Evolutionary conservation across 345 rosid genomes (phyloP).

Genomic region (Dipteronia sinensis): DNA sequence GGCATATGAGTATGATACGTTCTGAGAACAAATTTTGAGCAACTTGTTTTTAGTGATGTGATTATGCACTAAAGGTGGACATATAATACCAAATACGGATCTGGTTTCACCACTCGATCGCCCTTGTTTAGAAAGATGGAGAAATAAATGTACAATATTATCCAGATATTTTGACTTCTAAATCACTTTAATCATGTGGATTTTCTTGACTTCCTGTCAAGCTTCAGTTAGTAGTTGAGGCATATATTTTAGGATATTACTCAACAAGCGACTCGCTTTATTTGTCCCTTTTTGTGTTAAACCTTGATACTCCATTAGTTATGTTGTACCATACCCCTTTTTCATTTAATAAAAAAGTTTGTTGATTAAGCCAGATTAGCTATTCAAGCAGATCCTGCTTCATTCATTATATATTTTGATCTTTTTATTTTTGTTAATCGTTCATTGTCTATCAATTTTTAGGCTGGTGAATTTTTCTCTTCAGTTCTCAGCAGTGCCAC

Average conservation of each 20-base stretch:
- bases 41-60: neutral
- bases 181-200: neutral
- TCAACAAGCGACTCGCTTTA: neutral
- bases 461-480: constrained; percentile 88
- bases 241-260: neutral
- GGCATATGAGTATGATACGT: neutral
- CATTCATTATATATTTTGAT: neutral
- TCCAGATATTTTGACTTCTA: neutral
- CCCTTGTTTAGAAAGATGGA: neutral
- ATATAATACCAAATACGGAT: neutral
- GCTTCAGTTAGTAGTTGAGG: neutral
- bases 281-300: neutral
- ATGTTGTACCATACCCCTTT: neutral
- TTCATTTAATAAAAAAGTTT: neutral
- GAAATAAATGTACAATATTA: neutral
- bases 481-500: constrained; percentile 74
- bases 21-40: neutral
- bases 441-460: neutral
- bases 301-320: neutral
- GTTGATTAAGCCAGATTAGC: constrained; percentile 1
- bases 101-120: neutral
- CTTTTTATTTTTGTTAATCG: neutral
- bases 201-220: neutral
- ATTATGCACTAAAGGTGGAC: neutral
- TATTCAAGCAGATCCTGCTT: neutral